phyloP scores from a whole-genome alignment of 2,329 filamentous ascomycete species.

The Cercospora citrullina region DNA sequence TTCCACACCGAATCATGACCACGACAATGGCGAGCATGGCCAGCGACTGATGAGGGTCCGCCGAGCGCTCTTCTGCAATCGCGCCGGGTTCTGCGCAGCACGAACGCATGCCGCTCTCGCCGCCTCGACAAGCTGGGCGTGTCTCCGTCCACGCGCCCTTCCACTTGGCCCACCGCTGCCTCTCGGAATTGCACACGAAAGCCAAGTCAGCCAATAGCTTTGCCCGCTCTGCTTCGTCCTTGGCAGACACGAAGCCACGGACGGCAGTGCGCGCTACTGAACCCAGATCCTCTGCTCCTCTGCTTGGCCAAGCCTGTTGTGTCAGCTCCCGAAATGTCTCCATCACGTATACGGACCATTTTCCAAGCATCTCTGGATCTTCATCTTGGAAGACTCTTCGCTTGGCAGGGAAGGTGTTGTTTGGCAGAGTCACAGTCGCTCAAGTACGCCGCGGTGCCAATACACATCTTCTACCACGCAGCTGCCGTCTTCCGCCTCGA shows the following conservation, averaged over 20 bases:
- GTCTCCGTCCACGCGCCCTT: neutral
- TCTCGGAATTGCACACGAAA: neutral
- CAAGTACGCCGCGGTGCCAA: neutral
- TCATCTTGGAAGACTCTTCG: neutral
- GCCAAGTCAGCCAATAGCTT: constrained; percentile 7
- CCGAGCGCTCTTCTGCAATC: neutral
- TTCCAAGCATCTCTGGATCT: neutral
- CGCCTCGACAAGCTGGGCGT: constrained; percentile 1
- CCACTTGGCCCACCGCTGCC: neutral
- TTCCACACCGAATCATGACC: neutral
- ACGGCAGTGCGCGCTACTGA: neutral
- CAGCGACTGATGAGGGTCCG: neutral
- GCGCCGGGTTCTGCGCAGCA: neutral
- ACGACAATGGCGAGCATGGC: neutral
- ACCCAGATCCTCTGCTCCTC: neutral
- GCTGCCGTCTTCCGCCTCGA: neutral
- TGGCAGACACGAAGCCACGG: neutral
- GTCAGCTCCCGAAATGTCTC: neutral
- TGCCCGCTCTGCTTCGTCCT: neutral
- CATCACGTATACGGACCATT: neutral
- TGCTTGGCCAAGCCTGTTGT: neutral
- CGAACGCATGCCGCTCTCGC: neutral
- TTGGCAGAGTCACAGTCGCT: neutral
- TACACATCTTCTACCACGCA: neutral
- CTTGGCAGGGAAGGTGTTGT: neutral